Percentiles rank a stretch among this genome's conserved stretches.
Evolutionary conservation across 768 basidiomycete species (phyloP).

Genomic region (Boletellus sp.): DNA sequence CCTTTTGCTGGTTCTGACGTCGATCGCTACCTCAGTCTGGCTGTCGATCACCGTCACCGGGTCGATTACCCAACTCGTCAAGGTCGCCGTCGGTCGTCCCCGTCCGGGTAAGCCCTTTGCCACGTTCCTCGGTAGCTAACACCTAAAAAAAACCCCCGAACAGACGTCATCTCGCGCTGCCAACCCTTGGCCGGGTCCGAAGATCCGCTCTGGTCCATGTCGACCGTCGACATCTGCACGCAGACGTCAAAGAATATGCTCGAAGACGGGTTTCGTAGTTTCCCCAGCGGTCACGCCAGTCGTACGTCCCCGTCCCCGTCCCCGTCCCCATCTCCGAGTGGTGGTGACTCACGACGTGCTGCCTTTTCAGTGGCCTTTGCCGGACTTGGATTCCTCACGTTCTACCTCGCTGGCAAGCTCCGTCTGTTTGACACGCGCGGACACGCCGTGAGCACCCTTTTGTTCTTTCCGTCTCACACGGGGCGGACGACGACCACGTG

Average conservation of each 20-base stretch:
- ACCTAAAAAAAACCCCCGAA: neutral
- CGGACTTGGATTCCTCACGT: constrained; percentile 83
- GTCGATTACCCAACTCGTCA: constrained; percentile 75
- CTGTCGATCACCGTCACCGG: constrained; percentile 73
- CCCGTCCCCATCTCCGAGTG: no score
- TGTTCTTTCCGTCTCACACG: neutral
- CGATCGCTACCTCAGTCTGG: constrained; percentile 43
- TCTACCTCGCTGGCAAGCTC: constrained; percentile 88
- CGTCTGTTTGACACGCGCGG: constrained; percentile 83
- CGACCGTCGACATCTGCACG: constrained; percentile 72
- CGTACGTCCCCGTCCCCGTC: constrained; percentile 41
- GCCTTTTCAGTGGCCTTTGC: constrained; percentile 83
- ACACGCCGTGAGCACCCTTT: constrained; percentile 48
- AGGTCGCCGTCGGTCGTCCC: constrained; percentile 84
- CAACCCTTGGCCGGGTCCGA: constrained; percentile 57
- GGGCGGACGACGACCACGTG: neutral
- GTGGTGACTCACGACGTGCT: neutral
- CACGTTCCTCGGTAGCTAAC: neutral
- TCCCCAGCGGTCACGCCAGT: constrained; percentile 89
- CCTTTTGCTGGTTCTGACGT: constrained; percentile 2
- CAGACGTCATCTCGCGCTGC: constrained; percentile 43
- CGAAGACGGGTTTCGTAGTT: constrained; percentile 85
- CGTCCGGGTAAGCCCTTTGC: constrained; percentile 57
- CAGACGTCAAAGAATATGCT: constrained; percentile 54
- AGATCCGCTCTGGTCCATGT: constrained; percentile 70